phyloP scores from a whole-genome alignment of 257 asterid species.

The Jasminum sambac region DNA sequence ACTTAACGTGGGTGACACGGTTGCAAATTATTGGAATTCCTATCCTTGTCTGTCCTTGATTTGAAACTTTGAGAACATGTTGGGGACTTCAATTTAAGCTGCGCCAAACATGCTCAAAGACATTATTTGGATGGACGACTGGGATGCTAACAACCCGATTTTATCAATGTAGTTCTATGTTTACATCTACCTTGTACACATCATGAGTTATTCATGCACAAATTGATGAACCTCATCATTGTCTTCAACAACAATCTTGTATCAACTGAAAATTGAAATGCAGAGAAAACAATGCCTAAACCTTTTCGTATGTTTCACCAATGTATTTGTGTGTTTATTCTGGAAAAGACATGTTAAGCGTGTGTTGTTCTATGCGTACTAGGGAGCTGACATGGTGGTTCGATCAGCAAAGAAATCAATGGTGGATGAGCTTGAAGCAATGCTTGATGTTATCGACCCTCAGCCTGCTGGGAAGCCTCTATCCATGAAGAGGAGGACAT shows the following conservation, averaged over 20 bases:
- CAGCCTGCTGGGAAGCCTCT: constrained; percentile 58
- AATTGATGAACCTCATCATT: background rate
- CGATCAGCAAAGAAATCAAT: constrained; percentile 72
- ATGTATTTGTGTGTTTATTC: background rate
- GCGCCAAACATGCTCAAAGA: background rate
- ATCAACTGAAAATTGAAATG: too few species aligned
- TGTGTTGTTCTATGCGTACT: background rate
- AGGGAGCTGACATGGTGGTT: constrained; percentile 88
- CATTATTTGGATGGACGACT: background rate
- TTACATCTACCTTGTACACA: too few species aligned
- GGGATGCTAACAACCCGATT: background rate
- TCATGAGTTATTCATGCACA: background rate
- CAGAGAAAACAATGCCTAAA: background rate
- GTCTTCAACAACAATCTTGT: background rate
- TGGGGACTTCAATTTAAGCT: background rate
- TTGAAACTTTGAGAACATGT: background rate
- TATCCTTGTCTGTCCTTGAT: too few species aligned
- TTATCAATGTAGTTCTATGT: background rate
- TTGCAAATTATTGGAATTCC: too few species aligned
- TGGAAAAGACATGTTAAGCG: background rate
- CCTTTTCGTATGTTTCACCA: background rate
- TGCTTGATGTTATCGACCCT: constrained; percentile 95
- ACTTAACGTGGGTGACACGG: background rate
- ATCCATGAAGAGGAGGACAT: constrained; percentile 71
- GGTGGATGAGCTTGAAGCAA: constrained; percentile 91